Evolutionary conservation across 495 filamentous ascomycete genomes (phyloP).

Genomic region (Penicillium subrubescens): DNA sequence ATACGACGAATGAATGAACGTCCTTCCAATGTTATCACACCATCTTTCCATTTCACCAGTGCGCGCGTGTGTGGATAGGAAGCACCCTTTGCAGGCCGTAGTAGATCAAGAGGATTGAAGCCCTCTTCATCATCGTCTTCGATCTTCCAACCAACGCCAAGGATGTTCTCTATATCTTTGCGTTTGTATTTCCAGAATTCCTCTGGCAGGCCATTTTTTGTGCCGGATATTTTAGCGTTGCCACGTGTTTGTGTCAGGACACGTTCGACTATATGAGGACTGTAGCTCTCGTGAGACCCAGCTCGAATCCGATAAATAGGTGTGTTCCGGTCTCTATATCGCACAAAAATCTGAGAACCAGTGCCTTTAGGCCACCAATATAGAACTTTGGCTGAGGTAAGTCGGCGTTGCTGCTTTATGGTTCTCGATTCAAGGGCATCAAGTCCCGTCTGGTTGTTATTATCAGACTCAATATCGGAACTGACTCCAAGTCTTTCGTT

Average conservation of each 20-base stretch:
- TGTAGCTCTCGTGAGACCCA: not conserved
- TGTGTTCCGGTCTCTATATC: not conserved
- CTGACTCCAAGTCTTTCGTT: not conserved
- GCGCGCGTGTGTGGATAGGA: conserved; percentile 26
- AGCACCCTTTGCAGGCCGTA: conserved; percentile 4
- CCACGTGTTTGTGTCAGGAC: not conserved
- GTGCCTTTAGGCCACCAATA: conserved; percentile 4
- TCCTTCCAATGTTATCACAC: conserved; percentile 19
- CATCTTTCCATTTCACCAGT: conserved; percentile 29
- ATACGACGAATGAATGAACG: conserved; percentile 26
- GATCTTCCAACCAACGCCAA: not conserved
- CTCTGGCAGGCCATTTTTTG: not conserved
- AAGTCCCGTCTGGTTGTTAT: not conserved
- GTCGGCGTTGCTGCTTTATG: not conserved
- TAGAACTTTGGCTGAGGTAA: not conserved
- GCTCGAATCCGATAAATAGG: conserved; percentile 1
- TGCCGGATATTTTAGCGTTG: not conserved
- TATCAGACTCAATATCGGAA: not conserved
- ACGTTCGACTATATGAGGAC: not conserved
- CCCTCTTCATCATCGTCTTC: not conserved
- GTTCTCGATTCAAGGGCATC: conserved; percentile 1
- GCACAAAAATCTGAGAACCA: not conserved
- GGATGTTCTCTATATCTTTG: not conserved
- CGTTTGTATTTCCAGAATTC: conserved; percentile 3
- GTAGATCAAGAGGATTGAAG: not conserved